phyloP scores from a whole-genome alignment of 495 filamentous ascomycete species.

The Aspergillus ostianus region DNA sequence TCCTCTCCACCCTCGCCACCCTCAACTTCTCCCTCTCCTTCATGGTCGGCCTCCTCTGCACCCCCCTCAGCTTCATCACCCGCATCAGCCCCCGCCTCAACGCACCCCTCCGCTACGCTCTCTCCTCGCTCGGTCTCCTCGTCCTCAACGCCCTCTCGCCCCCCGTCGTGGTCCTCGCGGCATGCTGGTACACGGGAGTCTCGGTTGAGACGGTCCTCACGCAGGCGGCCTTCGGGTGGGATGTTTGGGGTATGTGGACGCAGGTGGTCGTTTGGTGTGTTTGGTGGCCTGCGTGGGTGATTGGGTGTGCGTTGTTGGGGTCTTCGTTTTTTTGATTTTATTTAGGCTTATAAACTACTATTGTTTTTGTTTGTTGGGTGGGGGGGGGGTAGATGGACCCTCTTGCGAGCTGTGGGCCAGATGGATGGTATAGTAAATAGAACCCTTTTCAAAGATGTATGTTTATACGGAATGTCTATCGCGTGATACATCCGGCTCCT shows the following conservation, averaged over 20 bases:
- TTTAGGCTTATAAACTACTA: not conserved
- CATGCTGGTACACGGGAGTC: conserved; percentile 49
- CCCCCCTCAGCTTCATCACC: conserved; percentile 71
- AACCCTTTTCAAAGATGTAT: not conserved
- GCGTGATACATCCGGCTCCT: too few relatives aligned
- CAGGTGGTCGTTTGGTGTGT: conserved; percentile 91
- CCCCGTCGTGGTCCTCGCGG: conserved; percentile 56
- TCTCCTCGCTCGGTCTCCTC: conserved; percentile 27
- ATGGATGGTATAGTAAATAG: not conserved
- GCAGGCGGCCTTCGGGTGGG: conserved; percentile 85
- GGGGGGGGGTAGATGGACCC: not conserved
- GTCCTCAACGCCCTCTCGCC: conserved; percentile 64
- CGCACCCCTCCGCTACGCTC: conserved; percentile 21
- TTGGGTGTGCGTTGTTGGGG: conserved; percentile 54
- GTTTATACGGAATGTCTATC: not conserved
- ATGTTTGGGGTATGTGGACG: conserved; percentile 88
- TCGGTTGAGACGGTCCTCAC: conserved; percentile 58
- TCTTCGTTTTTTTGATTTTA: conserved; percentile 38
- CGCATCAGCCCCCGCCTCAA: conserved; percentile 37
- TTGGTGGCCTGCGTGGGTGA: conserved; percentile 97
- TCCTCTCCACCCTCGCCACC: conserved; percentile 87
- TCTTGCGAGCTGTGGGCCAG: not conserved
- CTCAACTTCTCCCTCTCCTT: conserved; percentile 94
- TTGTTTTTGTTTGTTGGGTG: not conserved
- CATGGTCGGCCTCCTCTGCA: conserved; percentile 73